phyloP scores from a whole-genome alignment of 352 stramenopile genomes.

The Phytophthora melonis region DNA sequence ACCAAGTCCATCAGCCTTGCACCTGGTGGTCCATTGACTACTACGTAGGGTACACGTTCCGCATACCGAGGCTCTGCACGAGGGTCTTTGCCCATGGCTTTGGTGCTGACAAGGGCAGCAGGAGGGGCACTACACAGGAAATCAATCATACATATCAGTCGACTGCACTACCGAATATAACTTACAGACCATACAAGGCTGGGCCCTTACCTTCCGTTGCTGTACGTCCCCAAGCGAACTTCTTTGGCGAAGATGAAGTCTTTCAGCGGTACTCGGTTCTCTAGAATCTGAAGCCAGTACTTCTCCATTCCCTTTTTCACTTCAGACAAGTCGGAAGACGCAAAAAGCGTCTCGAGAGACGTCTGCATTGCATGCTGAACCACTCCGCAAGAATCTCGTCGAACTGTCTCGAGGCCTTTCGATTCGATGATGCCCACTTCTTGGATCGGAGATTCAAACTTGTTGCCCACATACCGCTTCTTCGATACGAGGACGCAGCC shows the following conservation, averaged over 20 bases:
- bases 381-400: slow-evolving; percentile 93
- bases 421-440: slow-evolving; percentile 74
- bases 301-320: slow-evolving; percentile 72
- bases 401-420: slow-evolving; percentile 95
- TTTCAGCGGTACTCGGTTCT: slow-evolving; percentile 67
- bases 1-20: slow-evolving; percentile 92
- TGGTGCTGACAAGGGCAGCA: slow-evolving; percentile 79
- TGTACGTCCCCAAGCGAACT: slow-evolving; percentile 88
- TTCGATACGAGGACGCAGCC: slow-evolving; percentile 94
- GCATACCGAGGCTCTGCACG: slow-evolving; percentile 83
- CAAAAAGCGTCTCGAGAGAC: slow-evolving; percentile 74
- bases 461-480: slow-evolving; percentile 94
- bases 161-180: not conserved
- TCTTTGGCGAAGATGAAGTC: slow-evolving; percentile 91
- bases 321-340: slow-evolving; percentile 71
- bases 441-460: slow-evolving; percentile 78
- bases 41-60: slow-evolving; percentile 92
- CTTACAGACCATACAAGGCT: not conserved
- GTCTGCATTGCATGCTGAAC: slow-evolving; percentile 78
- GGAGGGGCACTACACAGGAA: slow-evolving; percentile 66
- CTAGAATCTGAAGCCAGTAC: slow-evolving; percentile 77
- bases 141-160: not conserved
- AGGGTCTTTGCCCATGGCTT: slow-evolving; percentile 83
- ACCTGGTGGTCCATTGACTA: slow-evolving; percentile 89
- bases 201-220: slow-evolving; percentile 48